phyloP scores from a whole-genome alignment of 352 stramenopile genomes.

The Phytophthora multivora region DNA sequence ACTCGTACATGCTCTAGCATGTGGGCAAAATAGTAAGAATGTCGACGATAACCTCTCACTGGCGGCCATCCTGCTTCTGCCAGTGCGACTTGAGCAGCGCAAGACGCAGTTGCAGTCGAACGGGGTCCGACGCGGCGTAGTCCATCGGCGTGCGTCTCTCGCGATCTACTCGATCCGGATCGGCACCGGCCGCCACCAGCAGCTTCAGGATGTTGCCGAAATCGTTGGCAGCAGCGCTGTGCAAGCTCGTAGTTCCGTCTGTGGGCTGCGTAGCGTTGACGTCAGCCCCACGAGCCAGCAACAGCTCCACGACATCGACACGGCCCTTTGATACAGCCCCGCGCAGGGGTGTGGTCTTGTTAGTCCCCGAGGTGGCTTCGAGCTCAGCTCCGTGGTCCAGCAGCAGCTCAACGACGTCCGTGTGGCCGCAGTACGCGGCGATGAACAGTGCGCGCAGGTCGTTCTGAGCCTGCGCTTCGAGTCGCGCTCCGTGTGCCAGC shows the following conservation, averaged over 20 bases:
- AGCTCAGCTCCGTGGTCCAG: conserved; percentile 46
- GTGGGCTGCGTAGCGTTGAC: conserved; percentile 44
- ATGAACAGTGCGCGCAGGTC: conserved; percentile 52
- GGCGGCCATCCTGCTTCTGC: conserved; percentile 40
- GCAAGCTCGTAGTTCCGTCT: conserved; percentile 51
- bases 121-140: conserved; percentile 48
- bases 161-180: conserved; percentile 43
- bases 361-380: conserved; percentile 46
- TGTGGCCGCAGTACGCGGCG: conserved; percentile 55
- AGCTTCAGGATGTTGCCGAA: conserved; percentile 44
- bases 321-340: conserved; percentile 49
- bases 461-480: conserved; percentile 52
- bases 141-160: conserved; percentile 45
- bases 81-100: conserved; percentile 62
- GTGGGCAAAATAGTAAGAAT: conserved; percentile 23
- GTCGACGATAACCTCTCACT: conserved; percentile 6
- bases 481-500: conserved; percentile 42
- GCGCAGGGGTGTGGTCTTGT: conserved; percentile 53
- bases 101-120: conserved; percentile 53
- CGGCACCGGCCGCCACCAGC: conserved; percentile 39
- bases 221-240: conserved; percentile 53
- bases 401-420: conserved; percentile 45
- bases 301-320: conserved; percentile 39
- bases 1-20: conserved; percentile 40
- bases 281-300: conserved; percentile 47